Evolutionary conservation across 2,329 filamentous ascomycete species (phyloP).

Genomic region (Microdochium paspali): DNA sequence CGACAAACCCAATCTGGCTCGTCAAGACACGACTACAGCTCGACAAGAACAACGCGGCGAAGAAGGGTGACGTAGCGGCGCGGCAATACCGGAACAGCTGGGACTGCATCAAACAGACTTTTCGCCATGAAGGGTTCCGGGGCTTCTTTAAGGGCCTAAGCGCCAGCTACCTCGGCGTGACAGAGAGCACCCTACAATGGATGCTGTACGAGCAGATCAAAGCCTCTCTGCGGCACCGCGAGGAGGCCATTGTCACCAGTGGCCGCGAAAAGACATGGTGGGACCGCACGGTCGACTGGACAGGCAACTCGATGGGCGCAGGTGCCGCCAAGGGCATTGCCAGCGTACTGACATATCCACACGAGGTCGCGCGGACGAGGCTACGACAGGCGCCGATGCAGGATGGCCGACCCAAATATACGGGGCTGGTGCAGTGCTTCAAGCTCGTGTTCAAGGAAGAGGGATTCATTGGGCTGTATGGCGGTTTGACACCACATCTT

Average conservation of each 20-base stretch:
- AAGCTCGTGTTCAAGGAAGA: slow-evolving; percentile 81
- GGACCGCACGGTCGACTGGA: slow-evolving; percentile 70
- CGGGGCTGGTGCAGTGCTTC: slow-evolving; percentile 82
- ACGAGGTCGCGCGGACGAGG: slow-evolving; percentile 81
- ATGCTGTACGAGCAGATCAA: slow-evolving; percentile 93
- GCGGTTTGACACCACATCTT: slow-evolving; percentile 84
- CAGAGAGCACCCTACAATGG: slow-evolving; percentile 88
- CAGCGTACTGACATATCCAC: slow-evolving; percentile 78
- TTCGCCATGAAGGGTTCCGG: slow-evolving; percentile 69
- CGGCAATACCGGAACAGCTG: slow-evolving; percentile 78
- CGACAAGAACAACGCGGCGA: slow-evolving; percentile 70
- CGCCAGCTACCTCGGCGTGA: slow-evolving; percentile 83
- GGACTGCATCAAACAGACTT: slow-evolving; percentile 77
- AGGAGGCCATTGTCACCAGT: slow-evolving; percentile 44
- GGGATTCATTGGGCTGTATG: slow-evolving; percentile 77
- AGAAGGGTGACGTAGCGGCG: slow-evolving; percentile 39
- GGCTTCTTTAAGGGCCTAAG: slow-evolving; percentile 87
- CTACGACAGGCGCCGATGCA: slow-evolving; percentile 74
- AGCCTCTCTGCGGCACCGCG: slow-evolving; percentile 55
- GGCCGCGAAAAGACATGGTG: slow-evolving; percentile 57
- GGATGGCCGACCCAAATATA: slow-evolving; percentile 71
- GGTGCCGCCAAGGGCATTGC: slow-evolving; percentile 81
- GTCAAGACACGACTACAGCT: slow-evolving; percentile 90
- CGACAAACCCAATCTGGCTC: slow-evolving; percentile 94
- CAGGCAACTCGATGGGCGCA: slow-evolving; percentile 68